Evolutionary conservation across 352 stramenopile genomes (phyloP).

Genomic region (Pythium chondricola): DNA sequence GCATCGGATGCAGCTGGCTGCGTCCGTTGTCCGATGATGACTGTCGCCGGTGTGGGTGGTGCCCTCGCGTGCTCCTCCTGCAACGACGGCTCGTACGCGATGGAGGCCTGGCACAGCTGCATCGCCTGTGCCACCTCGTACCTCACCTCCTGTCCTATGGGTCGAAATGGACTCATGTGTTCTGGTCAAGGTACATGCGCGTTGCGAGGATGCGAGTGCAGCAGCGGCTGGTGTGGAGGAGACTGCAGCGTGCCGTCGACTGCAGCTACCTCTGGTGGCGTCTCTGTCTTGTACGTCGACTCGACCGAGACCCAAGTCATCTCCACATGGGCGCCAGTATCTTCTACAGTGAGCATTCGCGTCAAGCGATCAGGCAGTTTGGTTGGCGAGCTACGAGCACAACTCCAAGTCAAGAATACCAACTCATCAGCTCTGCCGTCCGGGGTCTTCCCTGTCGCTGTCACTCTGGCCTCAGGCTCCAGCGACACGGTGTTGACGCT

Average conservation of each 20-base stretch:
- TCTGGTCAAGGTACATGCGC: slow-evolving; percentile 47
- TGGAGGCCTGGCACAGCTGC: slow-evolving; percentile 50
- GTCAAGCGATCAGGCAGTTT: slow-evolving; percentile 27
- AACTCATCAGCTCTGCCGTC: slow-evolving; percentile 2
- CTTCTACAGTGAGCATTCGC: slow-evolving; percentile 21
- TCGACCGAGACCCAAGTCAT: slow-evolving; percentile 21
- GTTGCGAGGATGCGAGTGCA: slow-evolving; percentile 46
- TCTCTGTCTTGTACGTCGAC: slow-evolving; percentile 44
- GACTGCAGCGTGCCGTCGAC: slow-evolving; percentile 31
- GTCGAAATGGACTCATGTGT: slow-evolving; percentile 53
- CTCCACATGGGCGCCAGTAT: slow-evolving; percentile 3
- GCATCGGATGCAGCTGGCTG: slow-evolving; percentile 23
- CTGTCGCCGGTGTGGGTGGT: slow-evolving; percentile 14
- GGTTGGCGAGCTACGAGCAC: slow-evolving; percentile 6
- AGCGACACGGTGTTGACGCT: slow-evolving; percentile 1
- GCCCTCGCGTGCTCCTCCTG: slow-evolving; percentile 30
- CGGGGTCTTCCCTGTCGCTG: background rate
- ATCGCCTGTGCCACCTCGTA: slow-evolving; percentile 33
- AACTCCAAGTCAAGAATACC: slow-evolving; percentile 1
- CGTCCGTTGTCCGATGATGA: slow-evolving; percentile 38
- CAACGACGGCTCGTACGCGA: slow-evolving; percentile 28
- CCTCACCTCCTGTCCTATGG: slow-evolving; percentile 30
- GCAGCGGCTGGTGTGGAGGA: slow-evolving; percentile 26
- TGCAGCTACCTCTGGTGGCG: background rate
- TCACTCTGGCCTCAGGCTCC: slow-evolving; percentile 1